Evolutionary conservation across 768 basidiomycete species (phyloP).

Genomic region (Hemileccinum impolitum): DNA sequence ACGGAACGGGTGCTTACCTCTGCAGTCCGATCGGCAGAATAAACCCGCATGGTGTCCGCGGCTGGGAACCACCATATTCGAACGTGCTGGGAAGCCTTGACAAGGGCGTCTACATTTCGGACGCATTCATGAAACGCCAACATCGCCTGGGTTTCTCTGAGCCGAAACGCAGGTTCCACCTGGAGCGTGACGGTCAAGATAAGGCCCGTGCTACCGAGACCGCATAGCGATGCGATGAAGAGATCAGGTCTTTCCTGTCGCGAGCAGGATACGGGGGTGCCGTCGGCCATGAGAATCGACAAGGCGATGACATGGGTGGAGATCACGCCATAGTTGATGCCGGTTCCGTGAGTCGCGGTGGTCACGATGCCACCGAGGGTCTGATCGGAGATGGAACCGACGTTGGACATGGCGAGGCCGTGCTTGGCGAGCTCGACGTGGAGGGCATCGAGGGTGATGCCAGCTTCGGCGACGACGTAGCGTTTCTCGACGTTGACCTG

Average conservation of each 20-base stretch:
- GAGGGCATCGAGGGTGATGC: conserved; percentile 73
- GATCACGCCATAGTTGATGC: conserved; percentile 73
- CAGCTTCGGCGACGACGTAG: conserved; percentile 70
- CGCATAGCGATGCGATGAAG: conserved; percentile 88
- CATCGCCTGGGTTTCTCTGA: conserved; percentile 68
- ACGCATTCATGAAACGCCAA: conserved; percentile 63
- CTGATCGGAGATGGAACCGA: conserved; percentile 97
- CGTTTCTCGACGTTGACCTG: conserved; percentile 70
- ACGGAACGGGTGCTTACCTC: conserved; percentile 53
- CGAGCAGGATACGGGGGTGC: conserved; percentile 65
- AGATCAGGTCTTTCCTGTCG: conserved; percentile 62
- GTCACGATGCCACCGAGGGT: conserved; percentile 89
- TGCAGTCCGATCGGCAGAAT: conserved; percentile 67
- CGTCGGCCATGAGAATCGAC: conserved; percentile 74
- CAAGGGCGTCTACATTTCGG: conserved; percentile 51
- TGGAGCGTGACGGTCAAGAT: conserved; percentile 75
- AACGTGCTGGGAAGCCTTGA: conserved; percentile 77
- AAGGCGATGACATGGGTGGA: conserved; percentile 78
- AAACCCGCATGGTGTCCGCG: conserved; percentile 65
- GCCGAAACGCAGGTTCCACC: conserved; percentile 77
- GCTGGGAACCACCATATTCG: conserved; percentile 95
- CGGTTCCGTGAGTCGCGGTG: conserved; percentile 94
- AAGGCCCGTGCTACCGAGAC: conserved; percentile 87
- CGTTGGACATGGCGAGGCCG: conserved; percentile 82
- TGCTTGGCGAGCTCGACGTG: conserved; percentile 63